A percentile compares a stretch with the other conserved stretches of the same genome.
Conservation (phyloP, 148 eudicot species). For the Simmondsia chinensis region DNA sequence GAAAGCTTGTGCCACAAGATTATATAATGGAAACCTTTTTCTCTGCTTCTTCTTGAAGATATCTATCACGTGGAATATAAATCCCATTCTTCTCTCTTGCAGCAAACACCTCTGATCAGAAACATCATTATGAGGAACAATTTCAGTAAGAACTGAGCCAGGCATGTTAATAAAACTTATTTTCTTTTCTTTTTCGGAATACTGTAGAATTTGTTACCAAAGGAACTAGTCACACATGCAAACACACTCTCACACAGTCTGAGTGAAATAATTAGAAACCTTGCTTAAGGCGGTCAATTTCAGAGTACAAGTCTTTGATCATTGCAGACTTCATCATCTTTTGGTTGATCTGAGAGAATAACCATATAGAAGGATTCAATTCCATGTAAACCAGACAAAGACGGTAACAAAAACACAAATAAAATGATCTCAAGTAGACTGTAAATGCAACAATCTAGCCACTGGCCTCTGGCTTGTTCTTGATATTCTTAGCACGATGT, state of each 20-base stretch:
- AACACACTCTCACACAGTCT: no score
- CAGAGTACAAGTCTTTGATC: conserved; percentile 87
- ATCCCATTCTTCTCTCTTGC: conserved; percentile 96
- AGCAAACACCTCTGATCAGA: conserved; percentile 76
- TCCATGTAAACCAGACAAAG: neutral
- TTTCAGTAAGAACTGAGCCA: no score
- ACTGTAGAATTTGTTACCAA: no score
- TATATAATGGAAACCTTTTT: no score
- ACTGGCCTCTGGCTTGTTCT: conserved; percentile 95
- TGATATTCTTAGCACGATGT: conserved; percentile 96
- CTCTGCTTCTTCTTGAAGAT: conserved; percentile 91
- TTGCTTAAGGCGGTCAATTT: conserved; percentile 95
- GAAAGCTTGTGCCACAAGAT: no score
- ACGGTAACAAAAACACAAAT: no score
- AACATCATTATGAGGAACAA: no score
- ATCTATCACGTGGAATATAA: conserved; percentile 85
- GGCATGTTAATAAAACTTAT: no score
- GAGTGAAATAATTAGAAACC: no score
- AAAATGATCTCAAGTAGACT: neutral
- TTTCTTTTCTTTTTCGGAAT: no score
- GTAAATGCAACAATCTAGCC: conserved; percentile 2
- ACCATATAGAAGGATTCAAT: neutral
- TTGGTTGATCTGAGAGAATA: conserved; percentile 84
- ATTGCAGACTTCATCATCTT: conserved; percentile 97
- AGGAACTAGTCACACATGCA: no score